phyloP scores from a whole-genome alignment of 352 stramenopile genomes.

The Thraustotheca clavata region DNA sequence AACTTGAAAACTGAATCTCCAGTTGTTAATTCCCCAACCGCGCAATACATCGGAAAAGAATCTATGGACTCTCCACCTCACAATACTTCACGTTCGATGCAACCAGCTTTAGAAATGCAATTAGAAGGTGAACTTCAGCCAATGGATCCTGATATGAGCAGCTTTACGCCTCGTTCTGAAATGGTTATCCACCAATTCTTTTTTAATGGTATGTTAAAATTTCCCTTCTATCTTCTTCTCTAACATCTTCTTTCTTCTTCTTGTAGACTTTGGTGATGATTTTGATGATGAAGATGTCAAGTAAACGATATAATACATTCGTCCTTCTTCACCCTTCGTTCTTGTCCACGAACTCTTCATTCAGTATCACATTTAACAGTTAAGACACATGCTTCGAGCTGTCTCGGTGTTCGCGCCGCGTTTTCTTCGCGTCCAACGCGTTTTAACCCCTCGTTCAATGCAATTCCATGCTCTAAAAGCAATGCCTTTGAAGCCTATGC shows the following conservation, averaged over 20 bases:
- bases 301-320: not conserved
- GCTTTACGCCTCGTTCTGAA: not conserved
- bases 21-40: too few species aligned
- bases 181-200: slow-evolving; percentile 1
- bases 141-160: not conserved
- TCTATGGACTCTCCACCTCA: not conserved
- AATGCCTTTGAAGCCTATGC: too few species aligned
- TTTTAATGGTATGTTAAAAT: not conserved
- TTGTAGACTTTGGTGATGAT: slow-evolving; percentile 4
- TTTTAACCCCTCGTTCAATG: too few species aligned
- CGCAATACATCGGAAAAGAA: too few species aligned
- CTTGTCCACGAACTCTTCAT: not conserved
- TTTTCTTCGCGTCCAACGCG: too few species aligned
- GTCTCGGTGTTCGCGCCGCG: too few species aligned
- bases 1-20: too few species aligned
- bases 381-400: too few species aligned
- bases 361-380: too few species aligned
- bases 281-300: slow-evolving; percentile 1
- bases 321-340: not conserved
- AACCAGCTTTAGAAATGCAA: not conserved
- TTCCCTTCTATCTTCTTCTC: not conserved
- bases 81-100: not conserved
- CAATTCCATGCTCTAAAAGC: too few species aligned
- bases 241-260: not conserved
- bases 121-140: not conserved